These are phyloP conservation scores for Neofusicoccum laricinum DNA, from an alignment of 2,329 filamentous ascomycete species.

Conservation along the genomic window DNA sequence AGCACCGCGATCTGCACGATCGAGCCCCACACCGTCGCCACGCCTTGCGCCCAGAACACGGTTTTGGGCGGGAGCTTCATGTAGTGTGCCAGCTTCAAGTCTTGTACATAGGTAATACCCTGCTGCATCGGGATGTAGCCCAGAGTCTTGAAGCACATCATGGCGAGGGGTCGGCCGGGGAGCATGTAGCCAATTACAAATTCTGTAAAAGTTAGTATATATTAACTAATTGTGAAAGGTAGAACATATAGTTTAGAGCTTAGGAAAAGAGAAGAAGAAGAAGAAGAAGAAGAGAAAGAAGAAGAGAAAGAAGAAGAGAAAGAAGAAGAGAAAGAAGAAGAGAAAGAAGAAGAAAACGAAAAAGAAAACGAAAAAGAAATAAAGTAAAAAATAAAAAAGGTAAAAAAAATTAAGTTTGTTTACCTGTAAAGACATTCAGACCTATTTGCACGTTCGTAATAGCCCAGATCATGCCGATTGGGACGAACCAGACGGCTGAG, in stretches of 20 bases:
- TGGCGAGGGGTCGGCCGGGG: conserved; percentile 61
- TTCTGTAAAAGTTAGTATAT: too few species aligned
- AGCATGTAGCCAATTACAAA: conserved; percentile 66
- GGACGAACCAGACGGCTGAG: conserved; percentile 45
- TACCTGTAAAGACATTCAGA: conserved; percentile 54
- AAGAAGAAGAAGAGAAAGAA: too few species aligned
- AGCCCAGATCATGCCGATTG: conserved; percentile 22
- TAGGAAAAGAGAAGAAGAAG: too few species aligned
- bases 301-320: too few species aligned
- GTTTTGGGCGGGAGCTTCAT: conserved; percentile 49
- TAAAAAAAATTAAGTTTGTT: too few species aligned
- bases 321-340: too few species aligned
- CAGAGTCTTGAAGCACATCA: conserved; percentile 51
- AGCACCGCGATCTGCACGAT: conserved; percentile 38
- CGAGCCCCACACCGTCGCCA: conserved; percentile 42
- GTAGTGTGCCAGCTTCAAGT: conserved; percentile 33
- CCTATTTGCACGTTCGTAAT: conserved; percentile 15
- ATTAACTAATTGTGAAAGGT: too few species aligned
- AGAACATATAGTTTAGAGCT: too few species aligned
- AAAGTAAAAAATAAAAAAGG: too few species aligned
- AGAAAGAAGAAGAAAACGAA: too few species aligned
- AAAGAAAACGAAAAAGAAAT: too few species aligned
- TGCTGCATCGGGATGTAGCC: conserved; percentile 25
- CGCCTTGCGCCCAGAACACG: conserved; percentile 51
- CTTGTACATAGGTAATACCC: conserved; percentile 15